Evolutionary conservation across 2,329 filamentous ascomycete genomes (phyloP).

Genomic region (Colletotrichum sojae): DNA sequence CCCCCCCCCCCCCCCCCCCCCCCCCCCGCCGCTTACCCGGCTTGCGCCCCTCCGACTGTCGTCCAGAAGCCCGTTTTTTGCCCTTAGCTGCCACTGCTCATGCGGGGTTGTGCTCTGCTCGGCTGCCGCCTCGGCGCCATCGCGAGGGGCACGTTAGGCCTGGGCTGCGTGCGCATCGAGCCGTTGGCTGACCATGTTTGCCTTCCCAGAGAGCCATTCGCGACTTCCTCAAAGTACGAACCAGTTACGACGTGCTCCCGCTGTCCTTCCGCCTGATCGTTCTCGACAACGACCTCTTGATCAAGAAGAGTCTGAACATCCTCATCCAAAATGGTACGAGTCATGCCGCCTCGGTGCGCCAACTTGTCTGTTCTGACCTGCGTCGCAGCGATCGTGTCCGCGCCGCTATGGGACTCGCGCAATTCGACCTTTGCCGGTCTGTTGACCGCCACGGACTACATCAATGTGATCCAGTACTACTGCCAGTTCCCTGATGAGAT

Average conservation of each 20-base stretch:
- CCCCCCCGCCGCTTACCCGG: slow-evolving; percentile 15
- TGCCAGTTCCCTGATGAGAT: slow-evolving; percentile 96
- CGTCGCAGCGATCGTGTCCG: slow-evolving; percentile 89
- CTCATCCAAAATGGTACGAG: slow-evolving; percentile 90
- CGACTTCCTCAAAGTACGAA: slow-evolving; percentile 95
- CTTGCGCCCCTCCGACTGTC: slow-evolving; percentile 19
- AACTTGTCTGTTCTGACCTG: slow-evolving; percentile 29
- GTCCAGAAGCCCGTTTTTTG: slow-evolving; percentile 10
- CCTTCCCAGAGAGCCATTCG: slow-evolving; percentile 83
- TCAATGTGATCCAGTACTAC: slow-evolving; percentile 99
- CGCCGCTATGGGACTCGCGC: slow-evolving; percentile 95
- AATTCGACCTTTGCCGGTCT: slow-evolving; percentile 94
- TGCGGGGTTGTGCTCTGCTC: slow-evolving; percentile 36
- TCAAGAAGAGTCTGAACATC: slow-evolving; percentile 97
- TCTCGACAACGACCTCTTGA: slow-evolving; percentile 93
- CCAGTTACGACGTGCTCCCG: slow-evolving; percentile 97
- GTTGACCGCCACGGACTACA: slow-evolving; percentile 95
- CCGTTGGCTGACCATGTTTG: slow-evolving; percentile 30
- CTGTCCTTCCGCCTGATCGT: slow-evolving; percentile 96
- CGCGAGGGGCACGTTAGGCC: slow-evolving; percentile 18
- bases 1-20: neutral
- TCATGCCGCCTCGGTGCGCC: slow-evolving; percentile 33
- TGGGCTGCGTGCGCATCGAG: slow-evolving; percentile 15
- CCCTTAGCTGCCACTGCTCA: slow-evolving; percentile 20
- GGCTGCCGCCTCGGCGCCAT: slow-evolving; percentile 21